A percentile compares a stretch with the other conserved stretches of the same genome.
Conservation (phyloP, 2,329 filamentous ascomycete species). For the Cladosporium sp. region DNA sequence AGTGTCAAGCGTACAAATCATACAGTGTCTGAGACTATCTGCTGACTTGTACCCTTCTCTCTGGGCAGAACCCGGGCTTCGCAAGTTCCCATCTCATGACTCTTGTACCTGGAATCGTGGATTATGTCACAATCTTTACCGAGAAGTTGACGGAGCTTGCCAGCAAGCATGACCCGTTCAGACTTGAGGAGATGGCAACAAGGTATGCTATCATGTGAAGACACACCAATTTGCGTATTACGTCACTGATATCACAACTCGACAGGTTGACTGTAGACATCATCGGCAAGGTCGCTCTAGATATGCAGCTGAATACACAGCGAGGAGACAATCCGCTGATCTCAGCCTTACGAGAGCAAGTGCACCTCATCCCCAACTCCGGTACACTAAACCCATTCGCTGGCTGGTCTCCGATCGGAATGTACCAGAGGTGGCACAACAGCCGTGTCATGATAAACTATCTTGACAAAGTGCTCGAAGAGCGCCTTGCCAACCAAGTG, state of each 20-base stretch:
- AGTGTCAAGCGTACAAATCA: no score
- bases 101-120: slow-evolving; percentile 36
- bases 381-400: slow-evolving; percentile 14
- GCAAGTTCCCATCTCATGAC: slow-evolving; percentile 36
- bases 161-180: slow-evolving; percentile 33
- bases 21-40: no score
- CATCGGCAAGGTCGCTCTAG: slow-evolving; percentile 39
- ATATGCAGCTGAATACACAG: slow-evolving; percentile 35
- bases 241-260: neutral
- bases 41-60: no score
- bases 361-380: slow-evolving; percentile 19
- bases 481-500: slow-evolving; percentile 30
- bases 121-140: slow-evolving; percentile 30
- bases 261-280: slow-evolving; percentile 38
- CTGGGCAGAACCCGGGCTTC: slow-evolving; percentile 43
- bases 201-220: slow-evolving; percentile 8
- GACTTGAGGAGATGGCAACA: slow-evolving; percentile 38
- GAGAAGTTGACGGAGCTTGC: slow-evolving; percentile 34
- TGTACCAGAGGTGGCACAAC: slow-evolving; percentile 22
- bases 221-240: neutral
- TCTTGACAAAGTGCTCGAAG: slow-evolving; percentile 30
- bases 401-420: slow-evolving; percentile 18
- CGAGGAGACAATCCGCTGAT: slow-evolving; percentile 33
- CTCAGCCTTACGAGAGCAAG: slow-evolving; percentile 31
- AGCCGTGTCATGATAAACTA: slow-evolving; percentile 19